Conservation (phyloP, 176 grass and related monocot species). For the Lolium perenne region DNA sequence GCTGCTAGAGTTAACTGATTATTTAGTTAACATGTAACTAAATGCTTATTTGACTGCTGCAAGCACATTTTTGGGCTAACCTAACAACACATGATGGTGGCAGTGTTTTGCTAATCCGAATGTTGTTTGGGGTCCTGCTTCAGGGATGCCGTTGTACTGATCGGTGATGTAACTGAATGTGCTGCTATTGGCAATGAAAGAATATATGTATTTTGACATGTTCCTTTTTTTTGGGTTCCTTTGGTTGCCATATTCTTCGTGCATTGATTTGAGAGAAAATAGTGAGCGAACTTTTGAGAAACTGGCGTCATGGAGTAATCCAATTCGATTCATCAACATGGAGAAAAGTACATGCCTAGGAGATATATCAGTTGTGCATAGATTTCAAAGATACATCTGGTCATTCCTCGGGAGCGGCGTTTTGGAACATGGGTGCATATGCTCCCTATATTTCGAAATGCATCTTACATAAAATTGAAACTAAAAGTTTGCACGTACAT, state of each 20-base stretch:
- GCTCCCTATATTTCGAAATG: too few species aligned
- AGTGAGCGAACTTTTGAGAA: neutral
- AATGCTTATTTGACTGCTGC: neutral
- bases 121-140: constrained; percentile 40
- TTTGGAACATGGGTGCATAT: too few species aligned
- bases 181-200: constrained; percentile 13
- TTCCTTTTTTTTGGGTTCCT: neutral
- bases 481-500: too few species aligned
- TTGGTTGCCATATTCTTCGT: neutral
- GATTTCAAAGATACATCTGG: too few species aligned
- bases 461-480: too few species aligned
- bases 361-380: too few species aligned
- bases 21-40: constrained; percentile 12
- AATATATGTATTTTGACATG: neutral
- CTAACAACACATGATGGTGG: constrained; percentile 46
- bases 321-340: too few species aligned
- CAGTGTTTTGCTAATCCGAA: constrained; percentile 10
- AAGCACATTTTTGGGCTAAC: constrained; percentile 25
- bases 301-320: too few species aligned
- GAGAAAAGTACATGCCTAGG: too few species aligned
- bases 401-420: too few species aligned
- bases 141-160: neutral
- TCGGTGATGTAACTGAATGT: constrained; percentile 29
- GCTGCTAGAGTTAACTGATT: neutral
- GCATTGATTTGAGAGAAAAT: neutral